Percentiles rank a stretch among this genome's conserved stretches.
Evolutionary conservation across 257 asterid species (phyloP).

Genomic region (Solanum arcanum): DNA sequence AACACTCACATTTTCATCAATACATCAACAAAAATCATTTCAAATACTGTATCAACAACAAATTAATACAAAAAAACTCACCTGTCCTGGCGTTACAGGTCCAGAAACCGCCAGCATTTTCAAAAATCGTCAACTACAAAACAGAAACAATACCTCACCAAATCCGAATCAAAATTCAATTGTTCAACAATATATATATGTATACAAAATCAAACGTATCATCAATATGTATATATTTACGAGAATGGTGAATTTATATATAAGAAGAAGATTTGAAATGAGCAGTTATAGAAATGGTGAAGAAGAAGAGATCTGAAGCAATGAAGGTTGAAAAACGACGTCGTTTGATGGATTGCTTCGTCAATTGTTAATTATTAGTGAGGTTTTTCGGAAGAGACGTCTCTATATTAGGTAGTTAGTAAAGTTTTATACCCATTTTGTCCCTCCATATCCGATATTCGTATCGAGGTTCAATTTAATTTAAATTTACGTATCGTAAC

Average conservation of each 20-base stretch:
- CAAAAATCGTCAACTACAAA: not conserved
- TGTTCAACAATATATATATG: not conserved
- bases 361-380: not conserved
- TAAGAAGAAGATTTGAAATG: not conserved
- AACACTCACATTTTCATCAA: not conserved
- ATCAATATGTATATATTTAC: not conserved
- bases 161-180: not conserved
- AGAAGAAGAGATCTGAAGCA: not conserved
- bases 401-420: not conserved
- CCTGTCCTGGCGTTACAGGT: constrained; percentile 69
- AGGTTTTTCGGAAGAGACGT: not conserved
- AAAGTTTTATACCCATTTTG: not conserved
- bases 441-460: not conserved
- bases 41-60: not conserved
- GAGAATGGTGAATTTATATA: not conserved
- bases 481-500: no score
- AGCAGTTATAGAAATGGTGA: not conserved
- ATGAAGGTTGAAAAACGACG: not conserved
- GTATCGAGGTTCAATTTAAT: no score
- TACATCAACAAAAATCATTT: not conserved
- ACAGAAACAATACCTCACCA: not conserved
- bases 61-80: not conserved
- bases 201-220: not conserved
- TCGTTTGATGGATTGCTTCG: not conserved
- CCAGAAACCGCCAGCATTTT: constrained; percentile 62